Evolutionary conservation across 345 rosid species (phyloP), one percentile per base, ranked within the genome.

Genomic region (Pseudoturritis turrita): DNA sequence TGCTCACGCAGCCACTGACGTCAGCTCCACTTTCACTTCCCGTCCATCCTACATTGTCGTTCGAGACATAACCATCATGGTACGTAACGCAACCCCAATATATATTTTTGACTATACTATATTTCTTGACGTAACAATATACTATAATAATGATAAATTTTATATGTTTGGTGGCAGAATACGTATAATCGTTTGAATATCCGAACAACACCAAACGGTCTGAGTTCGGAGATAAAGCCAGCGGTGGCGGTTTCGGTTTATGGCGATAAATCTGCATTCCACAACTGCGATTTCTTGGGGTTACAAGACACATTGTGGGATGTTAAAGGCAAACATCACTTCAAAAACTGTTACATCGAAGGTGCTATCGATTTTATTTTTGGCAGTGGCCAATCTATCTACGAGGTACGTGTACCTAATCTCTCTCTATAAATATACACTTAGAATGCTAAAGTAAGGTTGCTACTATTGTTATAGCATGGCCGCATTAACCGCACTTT

Each of bases 221-320:
- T 26, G n/a, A 46, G 65, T 15, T 39, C 31, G 36, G 1, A 15
- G 0, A 19, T 81, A 23, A 51, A 10, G 50, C 88, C 72, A 31
- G 91, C 91, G 3, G 35, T 87, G 1, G 88, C 91, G 19, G 71
- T 81, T 0, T 36, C 76, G 36, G 55, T 87, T 2, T 62, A 75
- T 26, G 90, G 96, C 0, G 90, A 89, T 35, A 82, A 84, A 65
- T 77, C 86, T 1, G 79, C 87, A 22, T 89, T 87, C 54, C 78
- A 45, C 19, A 54, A 70, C 0, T 83, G 89, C 36, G 70, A 61
- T 21, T 85, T 89, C 56, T 5, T 81, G 62, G 89, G 89, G 26
- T 51, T 89, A 49, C 88, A 89, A 76, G 91, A 89, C 35, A 85
- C 87, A 4, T 4, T 86, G 13, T 89, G 83, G 86, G 89, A 87